Evolutionary conservation across 2,329 filamentous ascomycete genomes (phyloP), one percentile per base, ranked within the genome.

Genomic region (Pseudogymnoascus sp.): DNA sequence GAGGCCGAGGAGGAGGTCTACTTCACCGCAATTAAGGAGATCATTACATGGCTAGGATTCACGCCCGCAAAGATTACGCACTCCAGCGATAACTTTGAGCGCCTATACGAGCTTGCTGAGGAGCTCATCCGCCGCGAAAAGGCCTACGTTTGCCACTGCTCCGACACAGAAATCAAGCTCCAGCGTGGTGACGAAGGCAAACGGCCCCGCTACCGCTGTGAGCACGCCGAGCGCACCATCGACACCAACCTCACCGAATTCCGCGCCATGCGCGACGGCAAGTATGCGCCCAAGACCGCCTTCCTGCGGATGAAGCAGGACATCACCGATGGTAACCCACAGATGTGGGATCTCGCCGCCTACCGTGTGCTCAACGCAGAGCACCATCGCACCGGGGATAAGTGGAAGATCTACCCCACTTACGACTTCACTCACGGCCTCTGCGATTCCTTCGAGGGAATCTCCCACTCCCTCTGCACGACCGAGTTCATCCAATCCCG

Each of bases 261-360:
- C 74, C 81, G 91, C 65, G 90, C 86, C 48, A 97, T 97, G 93
- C 83, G 86, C 60, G 91, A 95, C 71, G 93, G 93, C 17, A 90
- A 93, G 75, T 97, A 97, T 76, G 87, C 89, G 73, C 87, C 91
- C 0, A 85, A 86, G 69, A 87, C 91, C 73, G 93, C 91, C 1
- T 89, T 91, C 69, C 79, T 97, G 61, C 87, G 93, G 65, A 97
- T 97, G 92, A 96, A 96, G 79, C 91, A 96, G 80, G 84, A 91
- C 66, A 90, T 91, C 65, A 84, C 84, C 59, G 87, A 88, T 69
- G 87, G 88, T 31, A 97, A 97, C 73, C 92, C 92, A 5, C 91
- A 96, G 75, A 92, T 96, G 90, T 97, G 93, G 93, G 93, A 97
- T 79, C 77, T 96, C 61, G 90, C 90, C 1, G 93, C 93, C 13